Evolutionary conservation across 306 rosid genomes (phyloP), one percentile per base, ranked within the genome.

Genomic region (Vachellia collinsii): DNA sequence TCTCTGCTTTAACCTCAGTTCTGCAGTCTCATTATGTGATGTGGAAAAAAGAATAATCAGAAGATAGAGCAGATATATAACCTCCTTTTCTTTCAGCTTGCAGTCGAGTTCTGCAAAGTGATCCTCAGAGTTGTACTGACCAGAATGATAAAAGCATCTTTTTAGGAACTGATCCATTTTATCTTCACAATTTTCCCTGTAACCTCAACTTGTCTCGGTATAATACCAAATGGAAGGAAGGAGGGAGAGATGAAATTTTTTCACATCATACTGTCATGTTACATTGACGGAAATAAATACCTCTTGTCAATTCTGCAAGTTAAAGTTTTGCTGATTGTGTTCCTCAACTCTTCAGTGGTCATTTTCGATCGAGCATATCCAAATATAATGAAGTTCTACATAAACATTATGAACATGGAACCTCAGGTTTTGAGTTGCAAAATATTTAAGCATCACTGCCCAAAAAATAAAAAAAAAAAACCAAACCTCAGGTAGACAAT

Each of bases 221-320:
- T 70, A 38, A 6, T 70, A 39, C 39, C 83, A 68, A 75, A 62
- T 41, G 34, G 66, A 80, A 41, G 62, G 11, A 42, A 50, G 42
- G 16, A 25, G 12, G 77, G 71, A 25, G 68, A 71, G 75, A 61
- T 61, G 64, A 65, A 53, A 25, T 56, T 50, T 44, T 25, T 68
- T 71, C 12, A 69, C 22, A 38, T 73, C 20, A 74, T 51, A 76
- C 36, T 51, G 65, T n/a, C 62, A 37, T 74, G 59, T 72, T 79
- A 51, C 50, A 83, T 75, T 36, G 53, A 68, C 9, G 5, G 53
- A 42, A 68, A 9, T 70, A 93, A 42, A 9, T 74, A 93, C 99
- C 97, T 93, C 90, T 93, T 74, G 80, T 95, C 93, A 75, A 95
- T 91, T 89, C 98, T 90, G 95, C 99, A 93, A 67, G 97, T 93